Base-by-base conservation (phyloP, 2,329 filamentous ascomycete genomes). In the Plenodomus biglobosus region DNA sequence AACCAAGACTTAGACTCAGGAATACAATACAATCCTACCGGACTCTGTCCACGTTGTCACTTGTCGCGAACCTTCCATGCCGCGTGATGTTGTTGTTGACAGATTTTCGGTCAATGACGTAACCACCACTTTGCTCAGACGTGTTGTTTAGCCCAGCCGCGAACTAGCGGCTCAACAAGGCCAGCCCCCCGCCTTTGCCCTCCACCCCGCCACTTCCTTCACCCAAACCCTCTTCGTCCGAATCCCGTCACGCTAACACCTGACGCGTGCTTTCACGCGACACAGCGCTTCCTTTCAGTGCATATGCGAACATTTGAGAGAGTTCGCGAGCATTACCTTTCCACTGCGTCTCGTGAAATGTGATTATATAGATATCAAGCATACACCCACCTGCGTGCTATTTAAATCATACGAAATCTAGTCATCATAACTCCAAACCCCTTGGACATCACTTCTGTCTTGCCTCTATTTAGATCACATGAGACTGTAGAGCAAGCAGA, bases 1-100 rank as follows among this genome's bases (percentile, higher is more conserved):
- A 48, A 39, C 39, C 38, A 52, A 44, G 40, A 57, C 42, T 51
- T 53, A 59, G 54, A 56, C 53, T 53, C 40, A 56, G 47, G 49
- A 56, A 53, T 50, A 40, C 50, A 56, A 53, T 50, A 40, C 50
- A 54, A 39, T 46, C 18, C 53, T 40, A 39, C 48, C 46, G 46
- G 45, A 42, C 45, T 46, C 38, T 36, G 41, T 48, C 27, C 27
- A 11, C 6, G 15, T 8, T 15, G 27, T 11, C 3, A 32, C 3
- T 3, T 32, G 15, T 10, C 27, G 27, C 27, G 13, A 32, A 32
- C 13, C 27, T 11, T 32, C 6, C 11, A 32, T 11, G 15, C 15
- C 10, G 11, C 13, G 35, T 47, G 36, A 27, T 46, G 11, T 10
- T 24, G 11, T 10, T 24, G 18, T 18, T 17, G 3, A n/a, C 22